A percentile compares a stretch with the other conserved stretches of the same genome.
Conservation (phyloP, 345 rosid genomes). For the Acer campestre region DNA sequence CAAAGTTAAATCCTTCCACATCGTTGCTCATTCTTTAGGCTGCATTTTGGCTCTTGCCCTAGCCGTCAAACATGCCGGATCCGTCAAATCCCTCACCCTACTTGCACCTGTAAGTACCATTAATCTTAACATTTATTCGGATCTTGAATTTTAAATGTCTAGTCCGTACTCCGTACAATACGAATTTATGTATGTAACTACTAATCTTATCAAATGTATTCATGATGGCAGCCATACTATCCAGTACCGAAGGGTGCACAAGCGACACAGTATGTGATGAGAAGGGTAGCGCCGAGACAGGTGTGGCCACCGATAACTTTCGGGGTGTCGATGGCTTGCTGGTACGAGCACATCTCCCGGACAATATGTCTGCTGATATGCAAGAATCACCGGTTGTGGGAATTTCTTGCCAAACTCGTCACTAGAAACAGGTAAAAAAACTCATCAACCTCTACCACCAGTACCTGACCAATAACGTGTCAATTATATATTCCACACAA, state of each 20-base stretch:
- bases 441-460: slow-evolving; percentile 5
- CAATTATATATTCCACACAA: background rate
- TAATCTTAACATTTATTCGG: too few relatives aligned
- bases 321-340: slow-evolving; percentile 84
- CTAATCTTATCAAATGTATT: background rate
- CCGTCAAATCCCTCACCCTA: slow-evolving; percentile 85
- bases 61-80: slow-evolving; percentile 73
- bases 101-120: slow-evolving; percentile 74
- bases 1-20: slow-evolving; percentile 81
- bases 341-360: slow-evolving; percentile 95
- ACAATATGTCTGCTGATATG: slow-evolving; percentile 80
- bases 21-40: slow-evolving; percentile 98
- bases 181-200: too few relatives aligned
- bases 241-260: slow-evolving; percentile 76
- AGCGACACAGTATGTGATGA: slow-evolving; percentile 80
- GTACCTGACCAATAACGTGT: background rate
- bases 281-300: slow-evolving; percentile 73
- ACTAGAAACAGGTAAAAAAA: slow-evolving; percentile 75
- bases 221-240: slow-evolving; percentile 71
- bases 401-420: slow-evolving; percentile 72
- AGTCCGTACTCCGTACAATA: too few relatives aligned
- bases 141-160: too few relatives aligned
- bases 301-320: slow-evolving; percentile 91
- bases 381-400: slow-evolving; percentile 92
- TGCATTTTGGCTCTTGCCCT: slow-evolving; percentile 96